phyloP scores from a whole-genome alignment of 2,329 filamentous ascomycete genomes.

The Curvularia sp. region DNA sequence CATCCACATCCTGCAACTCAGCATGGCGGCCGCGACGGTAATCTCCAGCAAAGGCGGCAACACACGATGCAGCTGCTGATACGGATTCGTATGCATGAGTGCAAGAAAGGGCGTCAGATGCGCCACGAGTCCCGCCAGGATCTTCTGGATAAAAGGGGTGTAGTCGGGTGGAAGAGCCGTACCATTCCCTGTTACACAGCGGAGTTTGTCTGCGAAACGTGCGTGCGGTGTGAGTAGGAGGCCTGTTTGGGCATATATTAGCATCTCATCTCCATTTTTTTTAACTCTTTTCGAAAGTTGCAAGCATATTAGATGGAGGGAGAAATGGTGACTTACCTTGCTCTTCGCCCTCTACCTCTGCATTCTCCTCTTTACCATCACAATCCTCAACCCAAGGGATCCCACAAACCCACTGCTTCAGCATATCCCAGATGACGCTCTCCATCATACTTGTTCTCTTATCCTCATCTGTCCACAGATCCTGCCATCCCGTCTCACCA shows the following conservation, averaged over 20 bases:
- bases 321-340: too few species aligned
- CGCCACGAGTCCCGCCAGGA: background rate
- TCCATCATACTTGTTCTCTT: slow-evolving; percentile 34
- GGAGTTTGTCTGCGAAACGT: background rate
- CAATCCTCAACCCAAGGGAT: slow-evolving; percentile 28
- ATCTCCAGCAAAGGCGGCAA: too few species aligned
- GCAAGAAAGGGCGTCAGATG: background rate
- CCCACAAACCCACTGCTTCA: slow-evolving; percentile 41
- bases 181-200: background rate
- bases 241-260: background rate
- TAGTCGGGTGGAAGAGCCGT: background rate
- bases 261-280: background rate
- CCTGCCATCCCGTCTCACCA: slow-evolving; percentile 33
- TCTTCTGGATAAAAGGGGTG: background rate
- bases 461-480: slow-evolving; percentile 28
- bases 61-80: background rate
- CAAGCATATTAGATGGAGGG: too few species aligned
- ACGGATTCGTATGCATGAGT: background rate
- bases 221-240: background rate
- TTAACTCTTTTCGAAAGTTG: too few species aligned
- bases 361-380: too few species aligned
- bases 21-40: too few species aligned
- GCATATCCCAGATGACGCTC: slow-evolving; percentile 40
- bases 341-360: too few species aligned
- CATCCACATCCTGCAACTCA: too few species aligned